Conservation (phyloP, 106 monocot species). For the Triglochin maritima region DNA sequence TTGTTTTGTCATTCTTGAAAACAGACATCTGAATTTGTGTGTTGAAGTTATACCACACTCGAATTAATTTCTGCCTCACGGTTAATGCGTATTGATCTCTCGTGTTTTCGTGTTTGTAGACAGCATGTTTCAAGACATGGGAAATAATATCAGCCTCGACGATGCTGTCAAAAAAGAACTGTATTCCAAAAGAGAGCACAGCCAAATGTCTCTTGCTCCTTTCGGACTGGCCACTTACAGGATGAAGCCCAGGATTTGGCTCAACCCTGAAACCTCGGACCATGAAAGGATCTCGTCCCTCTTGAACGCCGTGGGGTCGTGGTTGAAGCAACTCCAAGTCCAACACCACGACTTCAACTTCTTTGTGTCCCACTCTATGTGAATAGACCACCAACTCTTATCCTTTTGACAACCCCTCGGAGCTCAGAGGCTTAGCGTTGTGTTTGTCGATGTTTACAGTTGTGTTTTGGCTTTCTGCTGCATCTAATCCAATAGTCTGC, state of each 20-base stretch:
- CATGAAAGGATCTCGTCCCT: conserved; percentile 6
- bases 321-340: conserved; percentile 18
- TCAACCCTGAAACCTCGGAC: conserved; percentile 7
- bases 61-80: not conserved
- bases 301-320: conserved; percentile 9
- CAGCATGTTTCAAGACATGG: not conserved
- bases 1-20: not conserved
- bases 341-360: conserved; percentile 19
- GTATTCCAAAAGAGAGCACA: not conserved
- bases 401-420: not conserved
- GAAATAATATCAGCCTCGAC: not conserved
- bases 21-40: too few species aligned
- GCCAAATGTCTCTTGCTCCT: conserved; percentile 1
- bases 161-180: not conserved
- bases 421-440: not conserved
- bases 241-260: conserved; percentile 14
- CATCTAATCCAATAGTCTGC: too few species aligned
- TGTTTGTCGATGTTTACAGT: not conserved
- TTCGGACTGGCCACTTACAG: conserved; percentile 19
- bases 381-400: not conserved
- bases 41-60: not conserved
- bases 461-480: too few species aligned
- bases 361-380: conserved; percentile 12
- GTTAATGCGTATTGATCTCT: too few species aligned
- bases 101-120: not conserved